phyloP scores from a whole-genome alignment of 176 grass and related monocot genomes.

The Tillandsia leiboldiana region DNA sequence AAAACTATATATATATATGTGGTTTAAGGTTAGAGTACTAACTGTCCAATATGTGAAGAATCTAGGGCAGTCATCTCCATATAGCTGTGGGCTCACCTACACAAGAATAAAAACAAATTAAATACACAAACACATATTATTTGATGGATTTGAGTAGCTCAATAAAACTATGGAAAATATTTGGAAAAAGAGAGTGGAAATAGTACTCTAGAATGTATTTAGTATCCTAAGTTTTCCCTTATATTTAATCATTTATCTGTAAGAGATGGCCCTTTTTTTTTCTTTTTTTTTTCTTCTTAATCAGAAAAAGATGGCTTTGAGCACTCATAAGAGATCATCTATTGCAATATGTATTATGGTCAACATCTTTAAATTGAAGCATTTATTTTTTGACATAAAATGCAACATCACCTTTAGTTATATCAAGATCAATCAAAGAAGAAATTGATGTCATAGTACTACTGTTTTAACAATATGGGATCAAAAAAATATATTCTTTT shows the following conservation, averaged over 20 bases:
- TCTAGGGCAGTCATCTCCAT: slow-evolving; percentile 64
- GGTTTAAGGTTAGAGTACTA: slow-evolving; percentile 17
- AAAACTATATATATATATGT: not conserved
- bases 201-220: no score
- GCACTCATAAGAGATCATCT: no score
- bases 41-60: slow-evolving; percentile 97
- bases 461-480: not conserved
- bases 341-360: no score
- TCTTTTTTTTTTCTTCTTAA: no score
- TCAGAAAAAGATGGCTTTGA: no score
- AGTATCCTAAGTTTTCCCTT: no score
- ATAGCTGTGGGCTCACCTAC: slow-evolving; percentile 73
- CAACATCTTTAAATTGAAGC: no score
- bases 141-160: not conserved
- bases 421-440: not conserved
- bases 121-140: not conserved
- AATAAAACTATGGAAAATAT: not conserved
- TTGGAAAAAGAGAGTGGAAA: no score
- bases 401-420: not conserved
- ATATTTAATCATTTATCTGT: no score
- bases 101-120: not conserved
- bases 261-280: no score
- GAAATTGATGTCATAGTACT: not conserved
- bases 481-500: not conserved
- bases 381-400: no score